Percentiles rank a stretch among this genome's conserved stretches.
These are phyloP conservation scores for Hibiscus mutabilis DNA, from an alignment of 345 rosid genomes.

Conservation along the genomic window DNA sequence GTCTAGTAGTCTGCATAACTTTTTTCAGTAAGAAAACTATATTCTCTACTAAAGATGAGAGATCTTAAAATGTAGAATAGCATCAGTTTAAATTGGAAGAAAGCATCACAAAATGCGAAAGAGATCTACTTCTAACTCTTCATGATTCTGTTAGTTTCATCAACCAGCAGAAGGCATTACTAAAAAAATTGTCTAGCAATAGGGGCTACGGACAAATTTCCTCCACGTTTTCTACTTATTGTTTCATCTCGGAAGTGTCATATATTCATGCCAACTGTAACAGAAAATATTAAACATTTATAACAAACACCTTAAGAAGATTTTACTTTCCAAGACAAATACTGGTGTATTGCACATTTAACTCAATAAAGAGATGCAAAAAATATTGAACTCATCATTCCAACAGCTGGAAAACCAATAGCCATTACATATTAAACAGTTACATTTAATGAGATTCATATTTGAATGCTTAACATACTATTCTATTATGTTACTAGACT, in stretches of 20 bases:
- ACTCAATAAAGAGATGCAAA: not conserved
- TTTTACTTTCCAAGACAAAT: not conserved
- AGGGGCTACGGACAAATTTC: not conserved
- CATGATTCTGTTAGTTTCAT: not conserved
- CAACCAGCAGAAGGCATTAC: not conserved
- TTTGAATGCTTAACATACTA: not conserved
- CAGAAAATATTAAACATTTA: not conserved
- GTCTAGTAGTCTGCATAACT: constrained; percentile 58
- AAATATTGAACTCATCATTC: not conserved
- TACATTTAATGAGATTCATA: not conserved
- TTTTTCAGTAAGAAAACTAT: constrained; percentile 2
- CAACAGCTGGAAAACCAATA: not conserved
- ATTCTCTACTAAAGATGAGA: not conserved
- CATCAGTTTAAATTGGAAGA: not conserved
- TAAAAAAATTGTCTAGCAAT: not conserved
- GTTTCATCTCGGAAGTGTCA: not conserved
- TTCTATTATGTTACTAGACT: not conserved
- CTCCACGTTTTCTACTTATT: not conserved
- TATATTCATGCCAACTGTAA: not conserved
- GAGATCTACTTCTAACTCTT: not conserved
- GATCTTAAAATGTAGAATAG: not conserved
- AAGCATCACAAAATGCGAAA: not conserved
- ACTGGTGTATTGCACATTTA: constrained; percentile 4
- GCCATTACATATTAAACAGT: not conserved
- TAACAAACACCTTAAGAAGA: not conserved